A percentile compares a stretch with the other conserved stretches of the same genome.
phyloP scores from a whole-genome alignment of 805 yeast genomes.

The Yarrowia sp. region DNA sequence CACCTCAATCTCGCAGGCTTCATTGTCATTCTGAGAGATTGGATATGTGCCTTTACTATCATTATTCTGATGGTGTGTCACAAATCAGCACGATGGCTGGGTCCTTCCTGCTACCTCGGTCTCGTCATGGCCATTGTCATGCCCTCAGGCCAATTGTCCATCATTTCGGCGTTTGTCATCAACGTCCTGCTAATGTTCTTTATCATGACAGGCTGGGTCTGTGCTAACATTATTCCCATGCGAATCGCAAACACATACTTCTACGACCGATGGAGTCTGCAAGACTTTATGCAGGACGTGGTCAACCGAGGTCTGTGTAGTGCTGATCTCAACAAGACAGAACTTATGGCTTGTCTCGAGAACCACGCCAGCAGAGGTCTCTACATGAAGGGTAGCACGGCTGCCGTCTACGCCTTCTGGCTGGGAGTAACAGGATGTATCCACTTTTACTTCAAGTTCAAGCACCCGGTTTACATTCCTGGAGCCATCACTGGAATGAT shows the following conservation, averaged over 20 bases:
- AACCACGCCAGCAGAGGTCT: background rate
- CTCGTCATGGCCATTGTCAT: conserved; percentile 1
- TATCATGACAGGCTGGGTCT: conserved; percentile 18
- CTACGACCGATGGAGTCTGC: conserved; percentile 27
- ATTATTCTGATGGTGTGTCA: conserved; percentile 1
- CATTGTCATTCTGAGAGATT: background rate
- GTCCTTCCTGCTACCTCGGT: conserved; percentile 5
- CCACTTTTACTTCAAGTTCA: conserved; percentile 13
- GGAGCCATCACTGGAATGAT: conserved; percentile 34
- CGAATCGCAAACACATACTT: conserved; percentile 7
- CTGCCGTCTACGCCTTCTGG: conserved; percentile 4
- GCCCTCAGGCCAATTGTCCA: conserved; percentile 9
- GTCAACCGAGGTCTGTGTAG: background rate
- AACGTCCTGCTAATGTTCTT: conserved; percentile 13
- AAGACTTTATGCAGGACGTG: conserved; percentile 22
- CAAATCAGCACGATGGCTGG: background rate
- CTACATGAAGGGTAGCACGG: background rate
- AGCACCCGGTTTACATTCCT: conserved; percentile 29
- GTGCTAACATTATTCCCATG: conserved; percentile 23
- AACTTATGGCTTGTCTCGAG: background rate
- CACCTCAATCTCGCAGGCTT: background rate
- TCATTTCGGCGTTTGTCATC: conserved; percentile 9
- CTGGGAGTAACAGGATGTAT: conserved; percentile 6
- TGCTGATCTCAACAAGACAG: conserved; percentile 7
- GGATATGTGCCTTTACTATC: background rate